Evolutionary conservation across 169 alveolate species (phyloP), one percentile per base, ranked within the genome.

Genomic region (Cryptosporidium sp.): DNA sequence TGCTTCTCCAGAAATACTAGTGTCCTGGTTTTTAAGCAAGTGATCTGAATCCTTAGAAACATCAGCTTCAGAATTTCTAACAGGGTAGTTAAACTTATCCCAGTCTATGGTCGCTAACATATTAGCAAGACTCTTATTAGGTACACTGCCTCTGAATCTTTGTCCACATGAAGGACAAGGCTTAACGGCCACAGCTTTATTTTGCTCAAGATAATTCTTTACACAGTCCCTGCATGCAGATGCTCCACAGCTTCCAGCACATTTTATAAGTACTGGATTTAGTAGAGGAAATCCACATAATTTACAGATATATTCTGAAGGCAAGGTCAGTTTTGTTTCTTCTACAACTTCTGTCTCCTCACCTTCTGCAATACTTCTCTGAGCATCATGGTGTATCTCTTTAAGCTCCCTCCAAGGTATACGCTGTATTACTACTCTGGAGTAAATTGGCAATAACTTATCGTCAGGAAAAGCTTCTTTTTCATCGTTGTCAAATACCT

Each of bases 151-250:
- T 62, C 89, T 80, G 45, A 80, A 80, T 65, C 89, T 80, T 33
- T 80, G 89, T 8, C 67, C 67, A 23, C 89, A 80, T 18, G 89
- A 60, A 21, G 89, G 89, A 9, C 89, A 80, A 16, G 75, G 37
- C 35, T 80, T 80, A 16, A 80, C 67, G 12, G 89, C 48, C 6
- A 80, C 80, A 2, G 73, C 18, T 44, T 80, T 80, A 39, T 80
- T 80, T 45, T 80, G 48, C 69, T 80, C 89, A 6, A 80, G 52
- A 42, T 80, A 80, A 56, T 65, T 60, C 52, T 80, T 60, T n/a
- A 80, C 89, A 80, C 89, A 80, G 33, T 80, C 89, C 26, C 89
- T 80, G 23, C 89, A 80, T 8, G 89, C 89, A 42, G 89, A 80
- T 4, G 89, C 75, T 23, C 89, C 89, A 65, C 89, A 80, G 65